Conservation (phyloP, 495 filamentous ascomycete genomes). For the Aspergillus ostianus region DNA sequence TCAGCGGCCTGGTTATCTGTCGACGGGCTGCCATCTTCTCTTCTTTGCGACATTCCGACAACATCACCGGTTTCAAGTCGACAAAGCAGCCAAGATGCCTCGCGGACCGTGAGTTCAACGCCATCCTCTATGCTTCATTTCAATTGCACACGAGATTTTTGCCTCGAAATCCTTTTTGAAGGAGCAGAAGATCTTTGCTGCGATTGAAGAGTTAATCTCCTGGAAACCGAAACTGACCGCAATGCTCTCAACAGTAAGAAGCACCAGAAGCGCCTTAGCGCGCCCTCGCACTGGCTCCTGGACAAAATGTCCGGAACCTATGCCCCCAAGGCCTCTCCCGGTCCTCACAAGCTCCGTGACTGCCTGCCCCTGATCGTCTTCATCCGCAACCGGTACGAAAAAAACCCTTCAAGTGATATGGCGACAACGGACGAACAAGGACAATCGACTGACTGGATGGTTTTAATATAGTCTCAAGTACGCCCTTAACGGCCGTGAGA, state of each 20-base stretch:
- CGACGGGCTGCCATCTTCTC: slow-evolving; percentile 16
- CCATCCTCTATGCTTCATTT: slow-evolving; percentile 7
- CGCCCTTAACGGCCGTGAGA: slow-evolving; percentile 97
- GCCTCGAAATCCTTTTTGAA: neutral
- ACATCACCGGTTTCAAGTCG: slow-evolving; percentile 40
- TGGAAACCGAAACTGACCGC: slow-evolving; percentile 29
- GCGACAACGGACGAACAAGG: slow-evolving; percentile 5
- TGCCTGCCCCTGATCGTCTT: slow-evolving; percentile 99
- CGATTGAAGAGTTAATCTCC: neutral
- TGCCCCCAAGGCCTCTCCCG: slow-evolving; percentile 90
- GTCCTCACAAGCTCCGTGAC: slow-evolving; percentile 98
- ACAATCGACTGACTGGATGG: slow-evolving; percentile 13
- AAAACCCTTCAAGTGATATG: neutral
- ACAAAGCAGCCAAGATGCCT: slow-evolving; percentile 58
- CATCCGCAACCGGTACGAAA: slow-evolving; percentile 77
- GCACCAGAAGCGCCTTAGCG: slow-evolving; percentile 99
- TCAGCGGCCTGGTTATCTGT: slow-evolving; percentile 28
- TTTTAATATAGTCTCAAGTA: slow-evolving; percentile 79
- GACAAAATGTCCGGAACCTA: slow-evolving; percentile 99
- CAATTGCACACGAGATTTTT: slow-evolving; percentile 1
- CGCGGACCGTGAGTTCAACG: slow-evolving; percentile 62
- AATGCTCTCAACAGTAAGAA: slow-evolving; percentile 71
- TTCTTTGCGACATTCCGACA: slow-evolving; percentile 40
- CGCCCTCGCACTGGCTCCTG: slow-evolving; percentile 98
- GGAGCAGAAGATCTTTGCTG: neutral